These are phyloP conservation scores for Lipomyces yamanashiensis DNA, from an alignment of 805 yeast species.

Conservation along the genomic window DNA sequence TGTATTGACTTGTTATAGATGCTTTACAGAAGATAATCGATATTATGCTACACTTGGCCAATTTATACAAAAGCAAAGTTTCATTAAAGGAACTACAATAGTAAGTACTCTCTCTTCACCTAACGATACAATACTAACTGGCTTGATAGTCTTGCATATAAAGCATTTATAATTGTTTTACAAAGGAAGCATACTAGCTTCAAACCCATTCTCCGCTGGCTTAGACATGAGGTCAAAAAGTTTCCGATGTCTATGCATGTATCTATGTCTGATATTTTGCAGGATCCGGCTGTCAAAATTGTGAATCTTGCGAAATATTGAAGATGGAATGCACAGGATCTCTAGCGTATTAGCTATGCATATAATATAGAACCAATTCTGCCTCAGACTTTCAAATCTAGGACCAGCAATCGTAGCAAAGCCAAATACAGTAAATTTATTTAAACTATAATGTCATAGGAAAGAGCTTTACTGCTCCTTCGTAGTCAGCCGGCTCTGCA, in stretches of 20 bases:
- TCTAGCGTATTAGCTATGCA: not conserved
- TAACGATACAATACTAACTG: too few species aligned
- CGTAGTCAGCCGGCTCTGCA: too few species aligned
- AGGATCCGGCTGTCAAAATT: constrained; percentile 2
- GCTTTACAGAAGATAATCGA: not conserved
- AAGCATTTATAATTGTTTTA: constrained; percentile 18
- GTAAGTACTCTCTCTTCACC: not conserved
- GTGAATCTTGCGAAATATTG: constrained; percentile 4
- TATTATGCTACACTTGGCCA: not conserved
- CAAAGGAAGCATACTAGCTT: constrained; percentile 18
- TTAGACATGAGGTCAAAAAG: not conserved
- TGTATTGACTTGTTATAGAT: not conserved
- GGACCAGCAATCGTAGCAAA: too few species aligned
- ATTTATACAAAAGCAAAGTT: not conserved
- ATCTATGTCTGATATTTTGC: constrained; percentile 1
- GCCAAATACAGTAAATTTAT: too few species aligned
- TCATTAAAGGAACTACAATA: not conserved
- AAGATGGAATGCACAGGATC: not conserved
- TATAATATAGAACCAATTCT: not conserved
- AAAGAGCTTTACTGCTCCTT: too few species aligned
- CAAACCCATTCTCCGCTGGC: constrained; percentile 15
- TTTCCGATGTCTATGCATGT: not conserved
- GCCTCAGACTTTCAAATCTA: too few species aligned
- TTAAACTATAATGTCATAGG: too few species aligned
- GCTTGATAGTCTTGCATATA: constrained; percentile 13